Evolutionary conservation across 2,329 filamentous ascomycete species (phyloP).

Genomic region (Ascochyta koolunga): DNA sequence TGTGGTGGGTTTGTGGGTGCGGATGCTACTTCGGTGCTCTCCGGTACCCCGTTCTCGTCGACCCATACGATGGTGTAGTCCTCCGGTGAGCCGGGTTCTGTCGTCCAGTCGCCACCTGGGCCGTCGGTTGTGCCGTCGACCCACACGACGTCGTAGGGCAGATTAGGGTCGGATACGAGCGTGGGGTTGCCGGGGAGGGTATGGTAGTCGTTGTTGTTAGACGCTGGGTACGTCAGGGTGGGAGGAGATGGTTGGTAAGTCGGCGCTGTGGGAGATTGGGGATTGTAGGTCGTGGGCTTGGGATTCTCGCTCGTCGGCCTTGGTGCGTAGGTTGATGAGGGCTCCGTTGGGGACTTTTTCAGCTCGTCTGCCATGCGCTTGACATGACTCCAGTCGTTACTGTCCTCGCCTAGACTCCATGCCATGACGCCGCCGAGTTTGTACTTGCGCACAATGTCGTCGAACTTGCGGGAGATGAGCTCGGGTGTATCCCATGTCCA

Average conservation of each 20-base stretch:
- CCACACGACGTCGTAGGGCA: constrained; percentile 22
- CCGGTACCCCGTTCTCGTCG: neutral
- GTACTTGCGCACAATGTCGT: constrained; percentile 61
- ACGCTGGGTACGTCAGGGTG: neutral
- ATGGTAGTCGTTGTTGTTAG: neutral
- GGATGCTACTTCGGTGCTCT: neutral
- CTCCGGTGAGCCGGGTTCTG: constrained; percentile 13
- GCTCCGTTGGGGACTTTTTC: neutral
- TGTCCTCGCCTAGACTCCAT: constrained; percentile 75
- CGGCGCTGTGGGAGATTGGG: neutral
- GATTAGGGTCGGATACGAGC: constrained; percentile 1
- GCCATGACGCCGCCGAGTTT: constrained; percentile 74
- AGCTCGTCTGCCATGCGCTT: constrained; percentile 48
- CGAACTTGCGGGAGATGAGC: constrained; percentile 67
- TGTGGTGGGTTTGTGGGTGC: neutral
- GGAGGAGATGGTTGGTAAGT: neutral
- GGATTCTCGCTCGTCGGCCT: neutral
- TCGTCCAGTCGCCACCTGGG: neutral
- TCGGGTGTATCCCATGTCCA: constrained; percentile 75
- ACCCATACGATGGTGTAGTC: constrained; percentile 11
- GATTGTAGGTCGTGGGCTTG: neutral
- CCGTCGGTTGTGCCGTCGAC: constrained; percentile 22
- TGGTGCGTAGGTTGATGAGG: neutral
- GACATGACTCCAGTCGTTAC: constrained; percentile 49
- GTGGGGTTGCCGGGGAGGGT: constrained; percentile 5